A percentile compares a stretch with the other conserved stretches of the same genome.
These are phyloP conservation scores for Phialophora expanda DNA, from an alignment of 2,329 filamentous ascomycete genomes.

Conservation along the genomic window DNA sequence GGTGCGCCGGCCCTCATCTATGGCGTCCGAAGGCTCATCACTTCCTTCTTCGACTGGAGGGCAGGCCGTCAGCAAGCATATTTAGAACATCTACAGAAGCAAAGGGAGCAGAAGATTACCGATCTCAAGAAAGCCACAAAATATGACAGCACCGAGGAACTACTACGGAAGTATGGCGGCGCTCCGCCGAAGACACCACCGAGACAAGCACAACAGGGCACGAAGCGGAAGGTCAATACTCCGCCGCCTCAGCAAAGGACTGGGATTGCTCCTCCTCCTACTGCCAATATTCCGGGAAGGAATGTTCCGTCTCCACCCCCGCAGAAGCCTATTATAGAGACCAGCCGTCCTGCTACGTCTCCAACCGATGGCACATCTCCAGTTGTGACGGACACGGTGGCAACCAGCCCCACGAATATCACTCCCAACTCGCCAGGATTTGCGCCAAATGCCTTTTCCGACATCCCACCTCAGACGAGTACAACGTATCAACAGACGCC, in stretches of 20 bases:
- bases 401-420: slow-evolving; percentile 33
- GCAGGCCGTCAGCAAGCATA: slow-evolving; percentile 71
- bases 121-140: slow-evolving; percentile 93
- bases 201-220: slow-evolving; percentile 40
- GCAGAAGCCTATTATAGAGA: slow-evolving; percentile 31
- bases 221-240: slow-evolving; percentile 41
- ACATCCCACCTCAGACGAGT: slow-evolving; percentile 39
- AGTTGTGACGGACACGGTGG: slow-evolving; percentile 12
- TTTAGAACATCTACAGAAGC: slow-evolving; percentile 75
- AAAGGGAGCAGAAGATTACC: slow-evolving; percentile 86
- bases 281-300: slow-evolving; percentile 65
- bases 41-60: slow-evolving; percentile 79
- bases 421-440: slow-evolving; percentile 51
- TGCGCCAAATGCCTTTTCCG: slow-evolving; percentile 54
- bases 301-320: slow-evolving; percentile 43
- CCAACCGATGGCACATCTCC: slow-evolving; percentile 23
- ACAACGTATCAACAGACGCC: slow-evolving; percentile 50
- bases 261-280: slow-evolving; percentile 64
- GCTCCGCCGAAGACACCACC: slow-evolving; percentile 52
- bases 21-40: slow-evolving; percentile 67
- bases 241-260: slow-evolving; percentile 52
- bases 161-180: slow-evolving; percentile 92
- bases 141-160: slow-evolving; percentile 90
- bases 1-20: slow-evolving; percentile 86
- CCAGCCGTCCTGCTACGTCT: slow-evolving; percentile 28